Evolutionary conservation across 1,284 basidiomycete species (phyloP).

Genomic region (Phellinidium pouzarii): DNA sequence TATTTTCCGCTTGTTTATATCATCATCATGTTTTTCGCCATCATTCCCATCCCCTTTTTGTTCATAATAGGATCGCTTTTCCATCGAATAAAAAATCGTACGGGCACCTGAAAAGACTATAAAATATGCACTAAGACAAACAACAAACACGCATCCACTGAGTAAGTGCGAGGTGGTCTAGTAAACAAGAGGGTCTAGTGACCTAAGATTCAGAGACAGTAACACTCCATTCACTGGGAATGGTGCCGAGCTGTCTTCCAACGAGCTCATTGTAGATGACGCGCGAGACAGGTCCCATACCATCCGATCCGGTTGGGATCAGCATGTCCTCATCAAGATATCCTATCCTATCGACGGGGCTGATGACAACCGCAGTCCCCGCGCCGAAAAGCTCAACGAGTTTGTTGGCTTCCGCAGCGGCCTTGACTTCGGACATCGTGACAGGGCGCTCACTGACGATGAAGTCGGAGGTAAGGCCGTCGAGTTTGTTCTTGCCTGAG

Average conservation of each 20-base stretch:
- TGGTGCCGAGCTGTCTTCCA: conserved; percentile 86
- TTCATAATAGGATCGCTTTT: not conserved
- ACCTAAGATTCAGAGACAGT: conserved; percentile 34
- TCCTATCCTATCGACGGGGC: conserved; percentile 79
- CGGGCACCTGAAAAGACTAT: not conserved
- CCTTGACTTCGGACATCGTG: conserved; percentile 83
- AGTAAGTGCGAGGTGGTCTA: too few species aligned
- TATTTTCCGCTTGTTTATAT: not conserved
- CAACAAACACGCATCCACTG: not conserved
- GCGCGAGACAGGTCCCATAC: conserved; percentile 82
- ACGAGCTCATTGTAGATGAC: conserved; percentile 79
- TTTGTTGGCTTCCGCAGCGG: conserved; percentile 60
- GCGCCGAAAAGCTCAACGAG: conserved; percentile 92
- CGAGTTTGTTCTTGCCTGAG: conserved; percentile 48
- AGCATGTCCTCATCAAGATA: conserved; percentile 80
- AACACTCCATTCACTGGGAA: conserved; percentile 80
- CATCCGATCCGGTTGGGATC: conserved; percentile 82
- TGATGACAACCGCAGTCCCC: conserved; percentile 86
- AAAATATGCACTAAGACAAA: not conserved
- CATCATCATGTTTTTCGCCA: not conserved
- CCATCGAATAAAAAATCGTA: not conserved
- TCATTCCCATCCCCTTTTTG: not conserved
- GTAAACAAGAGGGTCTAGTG: not conserved
- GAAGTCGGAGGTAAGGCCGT: conserved; percentile 62
- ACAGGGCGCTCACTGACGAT: conserved; percentile 80